Base-by-base conservation (phyloP, 2,329 filamentous ascomycete genomes). In the Dactylellina sp. region DNA sequence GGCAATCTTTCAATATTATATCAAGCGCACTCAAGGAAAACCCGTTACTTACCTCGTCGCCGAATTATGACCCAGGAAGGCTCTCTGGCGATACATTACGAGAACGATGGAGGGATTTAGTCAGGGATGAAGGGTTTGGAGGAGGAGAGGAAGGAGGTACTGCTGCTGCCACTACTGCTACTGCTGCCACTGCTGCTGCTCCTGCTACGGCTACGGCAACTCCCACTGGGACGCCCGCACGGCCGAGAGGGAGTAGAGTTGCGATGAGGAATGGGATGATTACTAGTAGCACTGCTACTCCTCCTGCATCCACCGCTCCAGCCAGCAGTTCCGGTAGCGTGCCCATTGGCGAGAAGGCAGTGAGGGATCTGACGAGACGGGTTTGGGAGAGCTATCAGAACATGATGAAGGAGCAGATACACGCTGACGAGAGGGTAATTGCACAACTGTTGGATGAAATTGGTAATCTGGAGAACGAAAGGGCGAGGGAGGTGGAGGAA, bases 381-480 rank as follows among this genome's bases (percentile, higher is more conserved):
- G 44, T 65, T 20, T 72, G 68, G 68, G 68, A 72, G 53, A 64
- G 16, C 16, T 72, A 72, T 42, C 68, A 72, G 35, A 72, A 72
- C 24, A 53, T 55, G 60, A 72, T 72, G 68, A 64, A 60, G 53
- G 68, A 72, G 9, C 68, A 72, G 60, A 72, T 72, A 40, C 60
- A 65, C 7, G 46, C 68, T 2, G 68, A 72, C 25, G 68, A 72
- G 35, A 35, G 60, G 12, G 56, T 35, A 1, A 72, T 72, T 39
- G 68, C 68, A 18, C 68, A 72, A 39, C 39, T 72, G 12, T 24
- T 72, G 47, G 68, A 72, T 44, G 68, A 72, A 39, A 72, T 72
- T 65, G 68, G 68, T 9, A 72, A 72, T 25, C 20, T 72, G 46
- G 68, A 72, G 60, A 72, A 72, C 44, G 68, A 72, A 39, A 62